Evolutionary conservation across 805 yeast genomes (phyloP).

Genomic region (Limtongia smithiae): DNA sequence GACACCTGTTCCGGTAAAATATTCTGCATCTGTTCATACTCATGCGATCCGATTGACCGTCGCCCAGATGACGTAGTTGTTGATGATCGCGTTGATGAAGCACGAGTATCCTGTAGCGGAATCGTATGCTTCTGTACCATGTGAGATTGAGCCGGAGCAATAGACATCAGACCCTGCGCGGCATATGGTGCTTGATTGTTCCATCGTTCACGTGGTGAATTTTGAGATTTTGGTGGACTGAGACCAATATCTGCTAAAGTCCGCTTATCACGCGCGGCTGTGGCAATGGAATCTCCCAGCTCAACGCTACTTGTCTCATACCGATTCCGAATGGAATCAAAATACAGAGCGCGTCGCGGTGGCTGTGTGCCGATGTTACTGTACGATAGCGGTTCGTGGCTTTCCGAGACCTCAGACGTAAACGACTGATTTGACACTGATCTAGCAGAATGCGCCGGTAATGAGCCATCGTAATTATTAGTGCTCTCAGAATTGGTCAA

Average conservation of each 20-base stretch:
- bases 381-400: neutral
- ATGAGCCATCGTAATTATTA: neutral
- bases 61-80: slow-evolving; percentile 4
- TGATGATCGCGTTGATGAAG: neutral
- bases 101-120: neutral
- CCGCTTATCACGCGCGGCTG: slow-evolving; percentile 8
- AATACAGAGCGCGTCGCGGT: slow-evolving; percentile 11
- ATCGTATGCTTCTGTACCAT: neutral
- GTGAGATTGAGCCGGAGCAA: too few species aligned
- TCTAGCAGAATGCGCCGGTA: too few species aligned
- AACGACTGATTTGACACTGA: too few species aligned
- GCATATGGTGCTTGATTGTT: too few species aligned
- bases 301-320: slow-evolving; percentile 25
- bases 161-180: too few species aligned
- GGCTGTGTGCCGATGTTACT: neutral
- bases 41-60: slow-evolving; percentile 6
- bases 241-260: slow-evolving; percentile 16
- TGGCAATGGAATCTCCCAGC: slow-evolving; percentile 1
- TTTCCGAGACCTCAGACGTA: too few species aligned
- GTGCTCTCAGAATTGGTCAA: slow-evolving; percentile 9
- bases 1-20: slow-evolving; percentile 21
- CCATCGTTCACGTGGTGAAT: too few species aligned
- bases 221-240: slow-evolving; percentile 8
- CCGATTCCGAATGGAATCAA: slow-evolving; percentile 22
- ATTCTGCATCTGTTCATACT: slow-evolving; percentile 22